Evolutionary conservation across 139 green algal genomes (phyloP).

Genomic region (Gonium pectorale): DNA sequence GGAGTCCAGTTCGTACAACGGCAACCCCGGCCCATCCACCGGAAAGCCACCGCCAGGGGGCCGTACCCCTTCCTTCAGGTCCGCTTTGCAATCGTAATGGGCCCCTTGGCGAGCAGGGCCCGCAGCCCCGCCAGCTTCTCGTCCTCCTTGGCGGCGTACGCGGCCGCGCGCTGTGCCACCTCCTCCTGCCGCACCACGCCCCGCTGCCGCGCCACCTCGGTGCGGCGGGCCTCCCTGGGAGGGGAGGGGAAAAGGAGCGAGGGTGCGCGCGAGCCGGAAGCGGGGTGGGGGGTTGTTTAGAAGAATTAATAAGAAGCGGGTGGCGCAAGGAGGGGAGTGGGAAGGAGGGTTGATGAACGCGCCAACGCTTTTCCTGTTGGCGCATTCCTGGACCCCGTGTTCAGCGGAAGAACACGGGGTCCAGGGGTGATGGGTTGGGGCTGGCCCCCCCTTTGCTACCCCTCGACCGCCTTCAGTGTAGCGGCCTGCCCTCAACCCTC

Average conservation of each 20-base stretch:
- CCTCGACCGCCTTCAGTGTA: too few relatives aligned
- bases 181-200: conserved; percentile 44
- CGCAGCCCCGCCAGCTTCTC: conserved; percentile 55
- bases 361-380: too few relatives aligned
- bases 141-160: conserved; percentile 52
- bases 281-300: too few relatives aligned
- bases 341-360: too few relatives aligned
- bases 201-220: conserved; percentile 10
- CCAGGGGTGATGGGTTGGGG: too few relatives aligned
- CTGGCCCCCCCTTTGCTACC: too few relatives aligned
- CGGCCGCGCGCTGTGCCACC: conserved; percentile 40
- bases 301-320: neutral
- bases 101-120: conserved; percentile 50
- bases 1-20: neutral
- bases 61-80: too few relatives aligned
- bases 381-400: too few relatives aligned
- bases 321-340: neutral
- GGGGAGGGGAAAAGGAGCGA: neutral
- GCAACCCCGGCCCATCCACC: neutral
- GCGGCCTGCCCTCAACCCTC: too few relatives aligned
- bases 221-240: conserved; percentile 34
- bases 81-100: conserved; percentile 55
- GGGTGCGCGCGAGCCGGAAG: neutral
- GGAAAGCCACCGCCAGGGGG: too few relatives aligned
- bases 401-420: too few relatives aligned